Evolutionary conservation across 108 stramenopile genomes (phyloP).

Genomic region (Skeletonema costatum): DNA sequence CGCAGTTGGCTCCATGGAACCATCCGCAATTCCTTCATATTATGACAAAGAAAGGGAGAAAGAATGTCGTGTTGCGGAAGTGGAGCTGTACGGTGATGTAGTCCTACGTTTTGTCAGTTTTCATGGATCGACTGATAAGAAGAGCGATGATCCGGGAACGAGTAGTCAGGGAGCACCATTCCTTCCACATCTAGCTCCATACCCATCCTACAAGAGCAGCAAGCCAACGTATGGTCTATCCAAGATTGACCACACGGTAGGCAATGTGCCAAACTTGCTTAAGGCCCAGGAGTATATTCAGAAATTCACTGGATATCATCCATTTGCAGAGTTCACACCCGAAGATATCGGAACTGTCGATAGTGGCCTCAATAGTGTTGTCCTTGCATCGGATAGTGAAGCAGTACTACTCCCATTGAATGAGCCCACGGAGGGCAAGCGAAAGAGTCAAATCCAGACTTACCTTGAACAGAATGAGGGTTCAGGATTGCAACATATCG

Average conservation of each 20-base stretch:
- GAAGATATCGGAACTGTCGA: constrained; percentile 89
- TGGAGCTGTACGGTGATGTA: constrained; percentile 66
- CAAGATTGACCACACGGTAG: constrained; percentile 74
- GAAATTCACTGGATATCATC: constrained; percentile 74
- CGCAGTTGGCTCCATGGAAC: constrained; percentile 57
- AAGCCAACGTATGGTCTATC: constrained; percentile 47
- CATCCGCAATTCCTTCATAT: constrained; percentile 46
- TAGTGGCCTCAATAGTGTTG: constrained; percentile 85
- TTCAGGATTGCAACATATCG: constrained; percentile 87
- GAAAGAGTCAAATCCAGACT: constrained; percentile 80
- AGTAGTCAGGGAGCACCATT: constrained; percentile 27
- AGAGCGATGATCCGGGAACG: not conserved
- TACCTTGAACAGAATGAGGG: constrained; percentile 89
- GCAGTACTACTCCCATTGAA: constrained; percentile 84
- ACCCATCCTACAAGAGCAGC: constrained; percentile 15
- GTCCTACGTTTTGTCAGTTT: constrained; percentile 61
- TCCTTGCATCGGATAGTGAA: constrained; percentile 63
- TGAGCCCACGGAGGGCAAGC: constrained; percentile 78
- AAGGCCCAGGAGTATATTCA: constrained; percentile 53
- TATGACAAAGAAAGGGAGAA: constrained; percentile 14
- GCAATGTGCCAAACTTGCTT: constrained; percentile 67
- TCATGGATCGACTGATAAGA: not conserved
- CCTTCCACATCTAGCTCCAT: constrained; percentile 64
- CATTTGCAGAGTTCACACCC: constrained; percentile 87
- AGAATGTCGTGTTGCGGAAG: constrained; percentile 52